Base-by-base conservation (phyloP, 2,329 filamentous ascomycete species). In the Phaeomoniella chlamydospora region DNA sequence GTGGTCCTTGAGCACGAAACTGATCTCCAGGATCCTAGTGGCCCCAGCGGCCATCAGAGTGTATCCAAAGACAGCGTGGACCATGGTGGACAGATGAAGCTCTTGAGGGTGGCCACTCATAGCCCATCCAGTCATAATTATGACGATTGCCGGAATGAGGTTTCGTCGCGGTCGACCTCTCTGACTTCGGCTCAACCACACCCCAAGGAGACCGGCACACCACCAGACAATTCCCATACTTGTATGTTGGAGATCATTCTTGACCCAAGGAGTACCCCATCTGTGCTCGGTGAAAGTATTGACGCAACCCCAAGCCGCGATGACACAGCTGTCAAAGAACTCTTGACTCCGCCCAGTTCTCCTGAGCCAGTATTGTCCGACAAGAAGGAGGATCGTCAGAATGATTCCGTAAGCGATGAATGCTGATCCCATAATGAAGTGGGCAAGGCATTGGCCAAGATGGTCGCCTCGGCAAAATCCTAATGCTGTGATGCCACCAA, bases 141-240 rank as follows among this genome's bases (percentile, higher is more conserved):
- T 82, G 39, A 98, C 85, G 43, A 96, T 81, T 10, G 76, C 87
- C 1, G 90, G 90, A 37, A 98, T 77, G 41, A 98, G 75, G 61
- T 98, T 98, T 46, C 90, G 74, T 67, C 88, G 86, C 5, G 90
- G 87, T 30, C 75, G 70, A 35, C 90, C 88, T 43, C 88, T 77
- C 38, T 84, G 75, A 53, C 79, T 84, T 43, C 75, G 73, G 55
- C 85, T 93, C 29, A 98, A 67, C 90, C 88, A 98, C 36, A 98
- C 71, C 30, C 90, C 90, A 9, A 88, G 72, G 18, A 98, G 64
- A 15, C 90, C 90, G 5, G 90, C 88, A 49, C 77, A 82, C 88
- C 88, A 98, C 90, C 90, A 98, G 35, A 98, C 77, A 42, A 98
- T 75, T n/a, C 90, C 90, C 88, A 98, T 96, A n/a, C 82, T 84